A percentile compares a stretch with the other conserved stretches of the same genome.
Evolutionary conservation across 768 basidiomycete species (phyloP).

Genomic region (Russula griseocarnosa): DNA sequence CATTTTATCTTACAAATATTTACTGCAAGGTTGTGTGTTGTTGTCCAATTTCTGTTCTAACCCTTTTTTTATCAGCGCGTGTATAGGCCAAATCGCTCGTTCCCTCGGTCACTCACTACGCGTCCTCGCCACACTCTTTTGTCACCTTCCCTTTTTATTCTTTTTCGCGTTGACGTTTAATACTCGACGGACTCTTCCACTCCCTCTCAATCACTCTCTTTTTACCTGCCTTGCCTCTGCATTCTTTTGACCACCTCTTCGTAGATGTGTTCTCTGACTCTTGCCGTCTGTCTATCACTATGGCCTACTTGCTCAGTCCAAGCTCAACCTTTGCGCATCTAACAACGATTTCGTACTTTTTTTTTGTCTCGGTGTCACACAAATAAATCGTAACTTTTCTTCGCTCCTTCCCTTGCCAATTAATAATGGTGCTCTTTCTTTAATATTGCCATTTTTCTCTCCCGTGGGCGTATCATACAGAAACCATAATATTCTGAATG

Average conservation of each 20-base stretch:
- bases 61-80: neutral
- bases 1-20: slow-evolving; percentile 29
- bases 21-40: slow-evolving; percentile 22
- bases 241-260: neutral
- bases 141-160: neutral
- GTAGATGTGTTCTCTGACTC: slow-evolving; percentile 4
- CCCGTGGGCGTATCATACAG: neutral
- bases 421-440: neutral
- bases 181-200: slow-evolving; percentile 17
- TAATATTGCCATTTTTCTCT: neutral
- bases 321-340: slow-evolving; percentile 17
- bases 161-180: neutral
- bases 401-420: neutral
- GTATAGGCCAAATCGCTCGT: neutral
- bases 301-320: slow-evolving; percentile 5
- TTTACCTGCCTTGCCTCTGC: neutral
- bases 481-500: neutral
- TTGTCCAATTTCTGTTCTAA: neutral
- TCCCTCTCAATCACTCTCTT: slow-evolving; percentile 13
- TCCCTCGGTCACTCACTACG: neutral
- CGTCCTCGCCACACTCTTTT: slow-evolving; percentile 5
- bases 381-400: slow-evolving; percentile 7
- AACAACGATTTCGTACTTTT: slow-evolving; percentile 15
- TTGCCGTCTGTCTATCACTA: slow-evolving; percentile 6
- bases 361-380: slow-evolving; percentile 1